phyloP scores from a whole-genome alignment of 176 grass and related monocot genomes.

The Coix lacrymajobi region DNA sequence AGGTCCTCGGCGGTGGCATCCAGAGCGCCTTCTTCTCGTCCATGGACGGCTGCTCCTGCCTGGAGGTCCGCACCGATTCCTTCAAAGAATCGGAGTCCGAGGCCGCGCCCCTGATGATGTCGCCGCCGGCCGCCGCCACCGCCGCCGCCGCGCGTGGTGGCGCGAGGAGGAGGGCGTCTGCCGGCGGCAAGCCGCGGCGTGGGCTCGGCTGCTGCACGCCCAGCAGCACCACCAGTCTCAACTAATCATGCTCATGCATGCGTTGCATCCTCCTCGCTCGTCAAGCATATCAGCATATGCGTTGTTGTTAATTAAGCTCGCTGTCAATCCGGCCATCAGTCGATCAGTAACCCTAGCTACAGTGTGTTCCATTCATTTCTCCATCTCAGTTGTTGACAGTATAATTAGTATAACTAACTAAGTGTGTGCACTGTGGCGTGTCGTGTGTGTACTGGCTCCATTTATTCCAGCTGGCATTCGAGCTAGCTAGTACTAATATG shows the following conservation, averaged over 20 bases:
- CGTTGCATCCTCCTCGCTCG: no score
- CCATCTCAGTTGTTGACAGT: no score
- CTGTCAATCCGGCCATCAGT: no score
- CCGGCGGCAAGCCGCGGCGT: background rate
- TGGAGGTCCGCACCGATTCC: background rate
- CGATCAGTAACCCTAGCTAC: no score
- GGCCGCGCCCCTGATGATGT: background rate
- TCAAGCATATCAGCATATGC: no score
- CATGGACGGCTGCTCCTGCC: constrained; percentile 26
- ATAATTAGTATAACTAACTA: no score
- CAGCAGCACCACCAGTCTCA: background rate
- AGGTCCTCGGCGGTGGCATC: constrained; percentile 23
- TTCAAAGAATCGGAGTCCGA: background rate
- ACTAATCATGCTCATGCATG: background rate
- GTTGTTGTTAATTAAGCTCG: background rate
- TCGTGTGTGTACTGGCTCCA: no score
- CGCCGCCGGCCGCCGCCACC: background rate
- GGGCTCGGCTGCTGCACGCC: background rate
- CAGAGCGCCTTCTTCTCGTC: constrained; percentile 31
- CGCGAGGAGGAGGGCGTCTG: background rate
- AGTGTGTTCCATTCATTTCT: no score
- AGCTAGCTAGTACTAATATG: no score
- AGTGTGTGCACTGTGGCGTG: no score
- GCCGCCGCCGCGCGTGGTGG: background rate
- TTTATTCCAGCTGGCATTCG: no score